Evolutionary conservation across 1,139 yeast genomes (phyloP).

Genomic region (Saccharomyces hybrid): DNA sequence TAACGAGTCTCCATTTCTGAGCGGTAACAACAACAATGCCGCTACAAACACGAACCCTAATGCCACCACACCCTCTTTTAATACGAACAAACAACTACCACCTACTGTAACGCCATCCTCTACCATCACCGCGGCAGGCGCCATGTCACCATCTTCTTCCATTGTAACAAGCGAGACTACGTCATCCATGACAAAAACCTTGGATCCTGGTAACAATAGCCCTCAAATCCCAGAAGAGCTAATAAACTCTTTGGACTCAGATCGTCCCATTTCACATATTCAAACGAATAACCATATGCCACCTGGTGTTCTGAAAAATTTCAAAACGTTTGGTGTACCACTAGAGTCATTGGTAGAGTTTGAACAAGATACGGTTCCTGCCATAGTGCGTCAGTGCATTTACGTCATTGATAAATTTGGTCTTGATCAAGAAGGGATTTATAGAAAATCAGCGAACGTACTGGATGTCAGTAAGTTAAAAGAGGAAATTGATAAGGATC

Average conservation of each 20-base stretch:
- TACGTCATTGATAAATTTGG: constrained; percentile 82
- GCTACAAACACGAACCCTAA: neutral
- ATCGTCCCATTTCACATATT: constrained; percentile 30
- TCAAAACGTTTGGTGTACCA: constrained; percentile 73
- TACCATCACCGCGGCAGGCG: neutral
- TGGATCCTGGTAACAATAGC: constrained; percentile 24
- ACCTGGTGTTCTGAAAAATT: constrained; percentile 35
- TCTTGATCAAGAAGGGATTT: constrained; percentile 77
- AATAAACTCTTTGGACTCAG: constrained; percentile 14
- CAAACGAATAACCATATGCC: constrained; percentile 33
- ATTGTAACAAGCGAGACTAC: constrained; percentile 1
- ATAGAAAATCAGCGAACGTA: constrained; percentile 76
- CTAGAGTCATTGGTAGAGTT: constrained; percentile 65
- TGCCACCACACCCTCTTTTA: constrained; percentile 4
- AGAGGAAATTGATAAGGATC: constrained; percentile 69
- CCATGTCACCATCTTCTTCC: constrained; percentile 4
- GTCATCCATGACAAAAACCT: constrained; percentile 7
- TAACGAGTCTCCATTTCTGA: constrained; percentile 26
- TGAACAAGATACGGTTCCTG: constrained; percentile 88
- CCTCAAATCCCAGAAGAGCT: neutral
- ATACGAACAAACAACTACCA: neutral
- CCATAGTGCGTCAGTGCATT: constrained; percentile 83
- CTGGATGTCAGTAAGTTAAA: constrained; percentile 64
- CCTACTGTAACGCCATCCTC: neutral
- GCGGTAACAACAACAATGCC: neutral